phyloP scores from a whole-genome alignment of 2,329 filamentous ascomycete genomes.

The Diaporthe ampelina region DNA sequence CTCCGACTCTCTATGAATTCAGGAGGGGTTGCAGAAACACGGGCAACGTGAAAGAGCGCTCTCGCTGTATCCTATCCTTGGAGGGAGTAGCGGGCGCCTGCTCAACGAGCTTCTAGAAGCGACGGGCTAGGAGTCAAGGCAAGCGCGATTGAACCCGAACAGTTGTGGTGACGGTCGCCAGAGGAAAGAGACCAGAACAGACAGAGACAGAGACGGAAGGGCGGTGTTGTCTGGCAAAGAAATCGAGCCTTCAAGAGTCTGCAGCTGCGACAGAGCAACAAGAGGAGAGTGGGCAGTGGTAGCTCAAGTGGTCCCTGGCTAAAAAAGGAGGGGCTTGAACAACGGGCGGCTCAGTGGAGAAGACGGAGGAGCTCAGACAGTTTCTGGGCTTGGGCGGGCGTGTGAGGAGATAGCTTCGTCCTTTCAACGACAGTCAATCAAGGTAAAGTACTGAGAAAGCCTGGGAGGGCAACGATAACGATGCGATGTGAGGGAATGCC shows the following conservation, averaged over 20 bases:
- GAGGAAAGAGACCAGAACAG: not conserved
- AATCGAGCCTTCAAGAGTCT: conserved; percentile 24
- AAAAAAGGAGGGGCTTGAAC: conserved; percentile 34
- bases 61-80: conserved; percentile 8
- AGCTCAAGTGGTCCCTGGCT: conserved; percentile 36
- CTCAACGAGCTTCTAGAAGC: conserved; percentile 20
- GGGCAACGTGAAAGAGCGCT: conserved; percentile 23
- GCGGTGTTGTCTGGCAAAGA: conserved; percentile 21
- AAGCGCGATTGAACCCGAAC: conserved; percentile 13
- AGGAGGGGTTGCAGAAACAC: conserved; percentile 18
- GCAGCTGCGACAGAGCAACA: conserved; percentile 6
- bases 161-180: not conserved
- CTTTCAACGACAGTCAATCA: not conserved
- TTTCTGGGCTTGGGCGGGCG: not conserved
- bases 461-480: conserved; percentile 7
- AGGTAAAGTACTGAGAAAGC: not conserved
- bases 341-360: conserved; percentile 16
- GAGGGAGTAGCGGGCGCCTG: not conserved
- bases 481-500: conserved; percentile 17
- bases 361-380: conserved; percentile 24
- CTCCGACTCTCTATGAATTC: conserved; percentile 21
- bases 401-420: conserved; percentile 10
- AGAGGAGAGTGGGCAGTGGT: conserved; percentile 13
- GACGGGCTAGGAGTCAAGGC: not conserved
- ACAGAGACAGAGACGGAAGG: not conserved